phyloP scores from a whole-genome alignment of 139 green algal species.

The Picochlorum sp. region DNA sequence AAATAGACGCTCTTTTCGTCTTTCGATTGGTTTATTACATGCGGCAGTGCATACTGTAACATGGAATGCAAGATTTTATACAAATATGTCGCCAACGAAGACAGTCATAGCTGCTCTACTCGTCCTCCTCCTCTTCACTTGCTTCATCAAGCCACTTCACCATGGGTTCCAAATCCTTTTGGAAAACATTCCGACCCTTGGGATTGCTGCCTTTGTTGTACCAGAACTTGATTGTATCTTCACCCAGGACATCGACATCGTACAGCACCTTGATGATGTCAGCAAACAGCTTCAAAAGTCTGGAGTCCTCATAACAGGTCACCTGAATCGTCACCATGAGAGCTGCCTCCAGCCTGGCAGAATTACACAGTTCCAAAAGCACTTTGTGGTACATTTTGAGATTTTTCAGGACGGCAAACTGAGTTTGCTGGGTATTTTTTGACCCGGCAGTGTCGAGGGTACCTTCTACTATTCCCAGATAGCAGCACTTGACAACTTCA shows the following conservation, averaged over 20 bases:
- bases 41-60: no score
- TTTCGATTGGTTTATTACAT: no score
- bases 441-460: slow-evolving; percentile 64
- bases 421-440: slow-evolving; percentile 87
- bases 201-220: slow-evolving; percentile 79
- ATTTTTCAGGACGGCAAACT: slow-evolving; percentile 45
- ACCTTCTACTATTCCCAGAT: slow-evolving; percentile 55
- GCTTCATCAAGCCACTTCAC: slow-evolving; percentile 74
- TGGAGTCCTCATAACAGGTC: slow-evolving; percentile 91
- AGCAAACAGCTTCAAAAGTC: slow-evolving; percentile 86
- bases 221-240: slow-evolving; percentile 48
- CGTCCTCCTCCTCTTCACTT: slow-evolving; percentile 11
- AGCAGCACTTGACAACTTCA: slow-evolving; percentile 16
- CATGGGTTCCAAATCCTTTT: slow-evolving; percentile 91
- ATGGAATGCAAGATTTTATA: no score
- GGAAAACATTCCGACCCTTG: slow-evolving; percentile 86
- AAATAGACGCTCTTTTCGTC: no score
- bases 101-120: no score
- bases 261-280: slow-evolving; percentile 86
- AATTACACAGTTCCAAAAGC: slow-evolving; percentile 50
- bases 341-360: slow-evolving; percentile 69
- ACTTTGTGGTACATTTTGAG: slow-evolving; percentile 74
- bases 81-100: no score
- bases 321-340: slow-evolving; percentile 43
- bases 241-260: slow-evolving; percentile 63